phyloP scores from a whole-genome alignment of 805 yeast genomes.

The Metschnikowia kofuensis region DNA sequence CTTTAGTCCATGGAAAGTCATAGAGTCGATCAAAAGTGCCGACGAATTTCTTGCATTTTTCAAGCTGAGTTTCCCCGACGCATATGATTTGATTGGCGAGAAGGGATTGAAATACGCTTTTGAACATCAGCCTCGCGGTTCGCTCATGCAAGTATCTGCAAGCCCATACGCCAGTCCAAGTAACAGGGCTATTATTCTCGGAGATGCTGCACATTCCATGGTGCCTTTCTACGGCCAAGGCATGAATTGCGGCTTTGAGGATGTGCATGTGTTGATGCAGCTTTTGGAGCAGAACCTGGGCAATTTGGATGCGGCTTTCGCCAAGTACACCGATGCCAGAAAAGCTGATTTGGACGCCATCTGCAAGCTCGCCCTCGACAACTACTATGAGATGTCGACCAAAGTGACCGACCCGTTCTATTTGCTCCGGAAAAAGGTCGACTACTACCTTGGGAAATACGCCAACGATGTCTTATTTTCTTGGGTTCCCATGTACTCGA shows the following conservation, averaged over 20 bases:
- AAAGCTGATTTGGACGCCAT: constrained; percentile 72
- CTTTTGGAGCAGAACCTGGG: constrained; percentile 39
- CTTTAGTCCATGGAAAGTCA: constrained; percentile 74
- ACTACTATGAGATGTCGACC: constrained; percentile 84
- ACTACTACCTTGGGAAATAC: constrained; percentile 56
- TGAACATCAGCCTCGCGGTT: constrained; percentile 64
- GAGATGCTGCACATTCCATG: constrained; percentile 96
- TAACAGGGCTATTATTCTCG: constrained; percentile 66
- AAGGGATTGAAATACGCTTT: constrained; percentile 50
- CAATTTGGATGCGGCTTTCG: constrained; percentile 50
- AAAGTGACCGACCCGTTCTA: constrained; percentile 64
- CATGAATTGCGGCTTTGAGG: constrained; percentile 95
- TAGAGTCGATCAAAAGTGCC: constrained; percentile 49
- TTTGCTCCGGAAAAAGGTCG: constrained; percentile 64
- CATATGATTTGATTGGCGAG: constrained; percentile 62
- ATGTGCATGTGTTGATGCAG: constrained; percentile 65
- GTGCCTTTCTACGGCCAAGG: constrained; percentile 99
- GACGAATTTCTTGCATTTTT: constrained; percentile 55
- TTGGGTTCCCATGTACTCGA: constrained; percentile 87
- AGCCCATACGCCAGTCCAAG: constrained; percentile 62
- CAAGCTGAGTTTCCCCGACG: constrained; percentile 66
- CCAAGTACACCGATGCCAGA: constrained; percentile 51
- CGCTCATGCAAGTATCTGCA: constrained; percentile 71
- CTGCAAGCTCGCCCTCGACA: constrained; percentile 71
- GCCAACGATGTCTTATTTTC: constrained; percentile 45